Evolutionary conservation across 2,329 filamentous ascomycete genomes (phyloP).

Genomic region (Colletotrichum truncatum): DNA sequence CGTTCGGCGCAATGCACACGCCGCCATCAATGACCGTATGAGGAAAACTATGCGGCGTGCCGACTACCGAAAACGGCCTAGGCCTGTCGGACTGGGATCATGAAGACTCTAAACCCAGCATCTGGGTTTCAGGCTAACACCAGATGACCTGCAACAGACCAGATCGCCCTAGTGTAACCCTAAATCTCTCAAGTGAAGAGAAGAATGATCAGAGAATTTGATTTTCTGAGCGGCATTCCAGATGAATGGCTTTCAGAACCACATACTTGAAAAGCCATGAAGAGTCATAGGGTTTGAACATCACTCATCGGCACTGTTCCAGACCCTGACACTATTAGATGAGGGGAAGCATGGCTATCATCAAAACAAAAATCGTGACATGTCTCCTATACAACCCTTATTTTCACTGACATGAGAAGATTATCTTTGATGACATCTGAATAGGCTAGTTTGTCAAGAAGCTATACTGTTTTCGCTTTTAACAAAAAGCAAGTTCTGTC

Average conservation of each 20-base stretch:
- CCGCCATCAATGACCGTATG: not conserved
- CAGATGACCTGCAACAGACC: slow-evolving; percentile 2
- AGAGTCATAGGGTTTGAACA: no score
- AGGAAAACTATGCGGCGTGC: slow-evolving; percentile 2
- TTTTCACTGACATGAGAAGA: no score
- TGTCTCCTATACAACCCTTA: no score
- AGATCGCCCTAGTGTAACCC: not conserved
- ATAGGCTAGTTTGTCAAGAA: no score
- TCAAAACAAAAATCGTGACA: no score
- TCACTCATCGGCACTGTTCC: no score
- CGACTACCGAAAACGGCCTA: not conserved
- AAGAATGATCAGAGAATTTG: not conserved
- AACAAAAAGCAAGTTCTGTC: no score
- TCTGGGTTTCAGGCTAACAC: slow-evolving; percentile 12
- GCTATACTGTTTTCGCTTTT: no score
- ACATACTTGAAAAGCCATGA: no score
- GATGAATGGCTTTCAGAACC: not conserved
- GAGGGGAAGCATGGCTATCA: no score
- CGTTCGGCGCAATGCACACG: not conserved
- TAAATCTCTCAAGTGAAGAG: not conserved
- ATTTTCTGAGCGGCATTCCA: not conserved
- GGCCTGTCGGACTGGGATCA: not conserved
- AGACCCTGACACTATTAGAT: no score
- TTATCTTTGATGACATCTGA: no score
- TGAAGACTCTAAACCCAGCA: not conserved